Percentiles rank a stretch among this genome's conserved stretches.
phyloP scores from a whole-genome alignment of 2,329 filamentous ascomycete species.

The Davidsoniella australis region DNA sequence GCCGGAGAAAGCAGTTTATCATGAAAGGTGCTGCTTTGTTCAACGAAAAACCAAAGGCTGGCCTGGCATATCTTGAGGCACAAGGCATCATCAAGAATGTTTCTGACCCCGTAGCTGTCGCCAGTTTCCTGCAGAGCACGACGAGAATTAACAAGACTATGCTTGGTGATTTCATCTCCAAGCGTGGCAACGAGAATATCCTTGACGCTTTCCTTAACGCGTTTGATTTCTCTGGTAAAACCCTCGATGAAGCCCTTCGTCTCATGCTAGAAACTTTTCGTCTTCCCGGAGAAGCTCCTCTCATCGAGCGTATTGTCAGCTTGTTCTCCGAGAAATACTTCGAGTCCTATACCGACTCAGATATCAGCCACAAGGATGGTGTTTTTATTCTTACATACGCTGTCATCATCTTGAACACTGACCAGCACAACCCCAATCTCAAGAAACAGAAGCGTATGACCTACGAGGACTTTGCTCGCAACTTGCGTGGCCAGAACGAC shows the following conservation, averaged over 20 bases:
- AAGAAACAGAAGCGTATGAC: conserved; percentile 69
- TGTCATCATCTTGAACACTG: conserved; percentile 94
- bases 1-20: conserved; percentile 71
- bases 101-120: conserved; percentile 58
- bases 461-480: conserved; percentile 63
- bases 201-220: conserved; percentile 66
- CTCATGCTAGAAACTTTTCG: conserved; percentile 83
- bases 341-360: conserved; percentile 45
- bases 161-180: conserved; percentile 84
- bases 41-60: conserved; percentile 84
- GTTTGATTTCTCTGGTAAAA: conserved; percentile 78
- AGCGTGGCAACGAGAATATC: conserved; percentile 72
- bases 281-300: conserved; percentile 75
- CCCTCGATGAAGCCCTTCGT: conserved; percentile 78
- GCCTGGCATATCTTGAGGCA: conserved; percentile 68
- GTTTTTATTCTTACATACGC: conserved; percentile 86
- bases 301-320: conserved; percentile 85
- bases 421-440: conserved; percentile 88
- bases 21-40: conserved; percentile 80
- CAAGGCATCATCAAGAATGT: conserved; percentile 71
- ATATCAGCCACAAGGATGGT: conserved; percentile 70
- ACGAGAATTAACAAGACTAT: conserved; percentile 77
- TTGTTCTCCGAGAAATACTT: conserved; percentile 79
- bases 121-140: conserved; percentile 76
- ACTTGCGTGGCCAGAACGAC: conserved; percentile 78